Percentiles rank a stretch among this genome's conserved stretches.
Evolutionary conservation across 345 rosid species (phyloP).

Genomic region (Eucalyptus sp.): DNA sequence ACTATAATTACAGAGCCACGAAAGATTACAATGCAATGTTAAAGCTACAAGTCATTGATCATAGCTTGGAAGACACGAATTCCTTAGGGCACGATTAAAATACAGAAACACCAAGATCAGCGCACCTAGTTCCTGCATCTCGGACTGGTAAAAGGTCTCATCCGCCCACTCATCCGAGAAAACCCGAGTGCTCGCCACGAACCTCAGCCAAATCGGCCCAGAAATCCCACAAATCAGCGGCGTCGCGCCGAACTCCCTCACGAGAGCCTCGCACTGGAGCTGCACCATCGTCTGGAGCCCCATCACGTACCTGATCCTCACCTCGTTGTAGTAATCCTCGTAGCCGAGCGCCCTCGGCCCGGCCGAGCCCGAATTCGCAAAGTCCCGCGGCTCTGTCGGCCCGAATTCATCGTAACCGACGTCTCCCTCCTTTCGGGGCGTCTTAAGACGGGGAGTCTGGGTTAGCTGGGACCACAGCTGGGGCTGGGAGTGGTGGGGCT

Average conservation of each 20-base stretch:
- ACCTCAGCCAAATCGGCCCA: slow-evolving; percentile 47
- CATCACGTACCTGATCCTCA: slow-evolving; percentile 58
- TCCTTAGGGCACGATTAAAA: background rate
- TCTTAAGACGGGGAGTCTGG: background rate
- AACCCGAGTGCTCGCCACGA: slow-evolving; percentile 32
- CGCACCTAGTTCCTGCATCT: slow-evolving; percentile 26
- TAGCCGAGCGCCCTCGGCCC: slow-evolving; percentile 6
- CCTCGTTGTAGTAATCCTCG: slow-evolving; percentile 53
- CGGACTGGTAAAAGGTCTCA: slow-evolving; percentile 37
- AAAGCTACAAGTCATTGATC: background rate
- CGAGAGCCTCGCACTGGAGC: slow-evolving; percentile 65
- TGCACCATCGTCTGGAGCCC: slow-evolving; percentile 63
- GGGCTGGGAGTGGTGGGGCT: slow-evolving; percentile 19
- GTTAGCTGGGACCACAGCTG: slow-evolving; percentile 30
- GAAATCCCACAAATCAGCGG: slow-evolving; percentile 60
- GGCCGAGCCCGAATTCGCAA: slow-evolving; percentile 5
- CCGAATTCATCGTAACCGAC: slow-evolving; percentile 6
- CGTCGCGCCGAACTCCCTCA: slow-evolving; percentile 37
- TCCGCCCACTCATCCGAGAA: slow-evolving; percentile 56
- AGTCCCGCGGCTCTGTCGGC: slow-evolving; percentile 44
- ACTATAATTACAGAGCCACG: background rate
- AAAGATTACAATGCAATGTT: background rate
- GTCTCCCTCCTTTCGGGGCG: slow-evolving; percentile 4
- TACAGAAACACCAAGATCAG: background rate
- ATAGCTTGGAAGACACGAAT: background rate